Evolutionary conservation across 257 asterid species (phyloP), one percentile per base, ranked within the genome.

Genomic region (Fraxinus excelsior): DNA sequence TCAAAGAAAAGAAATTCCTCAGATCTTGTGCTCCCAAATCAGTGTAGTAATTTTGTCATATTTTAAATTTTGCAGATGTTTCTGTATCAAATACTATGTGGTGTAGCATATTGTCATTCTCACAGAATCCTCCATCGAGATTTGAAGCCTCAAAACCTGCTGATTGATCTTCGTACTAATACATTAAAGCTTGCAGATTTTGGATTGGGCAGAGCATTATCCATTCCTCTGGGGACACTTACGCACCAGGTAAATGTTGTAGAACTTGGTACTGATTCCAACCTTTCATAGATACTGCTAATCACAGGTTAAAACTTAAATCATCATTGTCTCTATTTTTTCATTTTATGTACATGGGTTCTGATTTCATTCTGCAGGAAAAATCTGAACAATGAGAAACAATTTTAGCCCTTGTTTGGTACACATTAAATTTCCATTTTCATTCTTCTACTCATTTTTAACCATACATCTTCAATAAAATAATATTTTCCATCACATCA

Each of bases 71-170:
- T 79, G 76, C 94, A 94, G 98, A 82, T 16, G 84, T 94, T 94
- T 86, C 87, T 94, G 49, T 85, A 86, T 81, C 98, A 94, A 87
- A 91, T 94, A 79, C 93, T 94, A 26, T 87, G 97, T 71, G 98
- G 98, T 49, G 89, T 92, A 69, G 93, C 97, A 80, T 94, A 94
- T 83, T 94, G 97, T 69, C 98, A 94, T 80, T 94, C 97, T 76
- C 98, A 88, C 68, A 94, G 97, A 76, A 93, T 94, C 75, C 97
- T 94, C 69, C 98, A 92, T 75, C 91, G 98, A 76, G 98, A 94
- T 82, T 79, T 94, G 89, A 94, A 94, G 86, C 98, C 97, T 76
- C 97, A 94, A 80, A 94, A 94, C 87, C 88, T 94, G 92, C 87
- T 94, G 83, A 92, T 94, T 70, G 98, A 94, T 85, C 88, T 88